These are phyloP conservation scores for Yarrowia osloensis DNA, from an alignment of 805 yeast genomes.

Conservation along the genomic window DNA sequence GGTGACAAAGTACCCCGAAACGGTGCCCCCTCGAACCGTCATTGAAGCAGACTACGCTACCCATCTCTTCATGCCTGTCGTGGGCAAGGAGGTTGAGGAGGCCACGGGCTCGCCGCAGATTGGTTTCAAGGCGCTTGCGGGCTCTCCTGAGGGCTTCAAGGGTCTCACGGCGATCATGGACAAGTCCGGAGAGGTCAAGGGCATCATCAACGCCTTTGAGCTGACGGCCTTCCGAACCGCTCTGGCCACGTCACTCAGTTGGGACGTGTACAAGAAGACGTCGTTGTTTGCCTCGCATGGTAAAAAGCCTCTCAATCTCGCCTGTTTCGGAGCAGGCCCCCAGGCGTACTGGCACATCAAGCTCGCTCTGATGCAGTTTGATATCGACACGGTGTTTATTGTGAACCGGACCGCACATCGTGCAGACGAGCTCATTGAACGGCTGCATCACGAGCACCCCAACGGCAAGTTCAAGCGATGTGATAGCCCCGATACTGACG, in stretches of 20 bases:
- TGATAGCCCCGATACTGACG: not conserved
- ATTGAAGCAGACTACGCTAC: conserved; percentile 22
- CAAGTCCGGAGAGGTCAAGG: conserved; percentile 9
- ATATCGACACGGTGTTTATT: conserved; percentile 1
- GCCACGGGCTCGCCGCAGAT: conserved; percentile 14
- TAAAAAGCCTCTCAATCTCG: not conserved
- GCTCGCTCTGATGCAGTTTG: conserved; percentile 24
- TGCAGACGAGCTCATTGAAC: not conserved
- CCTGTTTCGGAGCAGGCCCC: conserved; percentile 16
- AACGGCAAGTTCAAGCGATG: not conserved
- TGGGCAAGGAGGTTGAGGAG: conserved; percentile 24
- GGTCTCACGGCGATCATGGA: conserved; percentile 23
- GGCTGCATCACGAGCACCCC: conserved; percentile 1
- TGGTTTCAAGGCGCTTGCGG: conserved; percentile 27
- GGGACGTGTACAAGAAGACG: conserved; percentile 7
- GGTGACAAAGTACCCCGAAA: conserved; percentile 17
- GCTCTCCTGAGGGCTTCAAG: conserved; percentile 27
- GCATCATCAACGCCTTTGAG: conserved; percentile 22
- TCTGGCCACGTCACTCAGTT: conserved; percentile 20
- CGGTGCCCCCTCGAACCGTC: conserved; percentile 21
- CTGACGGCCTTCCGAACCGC: conserved; percentile 29
- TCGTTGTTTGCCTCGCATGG: not conserved
- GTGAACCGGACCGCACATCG: conserved; percentile 21
- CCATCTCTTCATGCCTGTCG: conserved; percentile 29
- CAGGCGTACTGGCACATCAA: conserved; percentile 30